Evolutionary conservation across 2,329 filamentous ascomycete species (phyloP).

Genomic region (Aspergillus niger): DNA sequence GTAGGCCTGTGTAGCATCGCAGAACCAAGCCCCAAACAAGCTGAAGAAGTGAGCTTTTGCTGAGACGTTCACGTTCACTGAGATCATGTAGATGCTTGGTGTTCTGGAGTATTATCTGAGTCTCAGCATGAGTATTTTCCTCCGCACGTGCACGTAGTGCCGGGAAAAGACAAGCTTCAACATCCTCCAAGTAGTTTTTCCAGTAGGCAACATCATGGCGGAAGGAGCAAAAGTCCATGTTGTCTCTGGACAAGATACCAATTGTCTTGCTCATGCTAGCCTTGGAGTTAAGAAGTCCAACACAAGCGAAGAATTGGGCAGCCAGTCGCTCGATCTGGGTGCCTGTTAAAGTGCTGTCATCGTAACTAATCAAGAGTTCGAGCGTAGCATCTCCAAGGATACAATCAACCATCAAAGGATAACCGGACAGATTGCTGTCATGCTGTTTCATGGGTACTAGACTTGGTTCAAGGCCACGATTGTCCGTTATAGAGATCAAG

Average conservation of each 20-base stretch:
- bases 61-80: constrained; percentile 24
- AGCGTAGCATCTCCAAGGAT: neutral
- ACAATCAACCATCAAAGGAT: constrained; percentile 16
- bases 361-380: constrained; percentile 11
- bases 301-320: constrained; percentile 12
- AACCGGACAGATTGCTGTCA: neutral
- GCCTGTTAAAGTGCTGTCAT: constrained; percentile 11
- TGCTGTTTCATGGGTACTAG: neutral
- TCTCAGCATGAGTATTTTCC: constrained; percentile 12
- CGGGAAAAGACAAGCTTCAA: constrained; percentile 53
- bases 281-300: constrained; percentile 11
- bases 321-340: constrained; percentile 14
- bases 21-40: constrained; percentile 50
- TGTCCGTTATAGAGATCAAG: constrained; percentile 36
- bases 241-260: constrained; percentile 25
- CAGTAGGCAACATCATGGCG: constrained; percentile 45
- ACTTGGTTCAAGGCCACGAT: constrained; percentile 4
- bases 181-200: constrained; percentile 47
- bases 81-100: constrained; percentile 26
- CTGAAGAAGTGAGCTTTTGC: constrained; percentile 35
- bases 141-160: constrained; percentile 20
- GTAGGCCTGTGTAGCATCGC: constrained; percentile 45
- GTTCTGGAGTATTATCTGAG: constrained; percentile 24
- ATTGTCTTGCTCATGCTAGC: constrained; percentile 18
- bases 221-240: constrained; percentile 25